Base-by-base conservation (phyloP, 169 alveolate species). In the Eimeria necatrix region DNA sequence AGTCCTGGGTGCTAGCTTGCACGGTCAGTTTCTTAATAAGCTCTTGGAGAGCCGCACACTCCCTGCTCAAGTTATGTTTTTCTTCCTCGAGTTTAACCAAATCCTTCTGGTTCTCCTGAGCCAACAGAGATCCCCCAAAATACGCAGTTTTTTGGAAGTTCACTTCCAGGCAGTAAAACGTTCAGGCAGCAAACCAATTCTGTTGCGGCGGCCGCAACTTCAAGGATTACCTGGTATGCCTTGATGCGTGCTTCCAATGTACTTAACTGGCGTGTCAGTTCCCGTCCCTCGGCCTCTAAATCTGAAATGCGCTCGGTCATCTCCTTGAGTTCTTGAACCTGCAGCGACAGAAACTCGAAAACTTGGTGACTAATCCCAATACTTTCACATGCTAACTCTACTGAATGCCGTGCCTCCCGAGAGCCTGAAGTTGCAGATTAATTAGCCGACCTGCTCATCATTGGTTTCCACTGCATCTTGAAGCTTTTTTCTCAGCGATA, bases 261-360 rank as follows among this genome's bases (percentile, higher is more conserved):
- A 5, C 71, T 41, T 49, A 90, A 71, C 87, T 90, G 94, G 1
- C 90, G 46, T 4, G 89, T 74, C 16, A 90, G 94, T 22, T 90
- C 94, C 56, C 94, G 89, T 7, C 80, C 78, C 81, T 90, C 94
- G 24, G 94, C 87, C 70, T 74, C 83, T 61, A 90, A 53, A 46
- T 74, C 74, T 20, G 90, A 60, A 10, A 90, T 80, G 83, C 94
- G 94, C 18, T 90, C 94, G 22, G 94, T 76, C 94, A 90, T 90
- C 53, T 90, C 94, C 68, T 90, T 90, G 78, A 90, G 49, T 46
- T 90, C 94, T 76, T 90, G 94, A 46, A 90, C 94, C 94, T 90
- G 81, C 20, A 59, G 3, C 8, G 53, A 46, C 16, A 41, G 60
- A 32, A 32, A 32, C 41, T 48, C 61, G 0, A 4, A 74, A 74